Conservation (phyloP, 495 filamentous ascomycete species). For the Choiromyces venosus region DNA sequence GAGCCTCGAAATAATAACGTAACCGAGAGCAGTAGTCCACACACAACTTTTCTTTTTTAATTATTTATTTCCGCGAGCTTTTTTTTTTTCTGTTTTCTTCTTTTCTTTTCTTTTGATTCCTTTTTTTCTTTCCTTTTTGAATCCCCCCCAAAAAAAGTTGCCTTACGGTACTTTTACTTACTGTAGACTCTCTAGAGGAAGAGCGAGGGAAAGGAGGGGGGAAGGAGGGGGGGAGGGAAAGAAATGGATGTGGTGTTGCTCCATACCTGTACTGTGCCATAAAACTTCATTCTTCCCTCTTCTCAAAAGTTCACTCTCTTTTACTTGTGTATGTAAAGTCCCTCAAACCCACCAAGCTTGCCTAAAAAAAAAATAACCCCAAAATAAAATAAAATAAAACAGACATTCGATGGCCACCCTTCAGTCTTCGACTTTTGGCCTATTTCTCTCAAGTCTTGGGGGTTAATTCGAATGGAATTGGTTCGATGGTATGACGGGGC, state of each 20-base stretch:
- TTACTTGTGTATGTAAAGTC: slow-evolving; percentile 24
- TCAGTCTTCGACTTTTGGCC: slow-evolving; percentile 7
- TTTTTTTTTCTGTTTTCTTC: slow-evolving; percentile 25
- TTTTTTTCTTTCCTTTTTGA: slow-evolving; percentile 20
- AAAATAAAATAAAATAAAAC: neutral
- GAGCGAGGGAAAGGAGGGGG: neutral
- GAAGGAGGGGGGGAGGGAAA: neutral
- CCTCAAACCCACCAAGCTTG: slow-evolving; percentile 25
- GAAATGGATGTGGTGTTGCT: neutral
- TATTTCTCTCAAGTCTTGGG: slow-evolving; percentile 26
- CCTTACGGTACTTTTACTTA: neutral
- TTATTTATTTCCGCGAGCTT: slow-evolving; percentile 19
- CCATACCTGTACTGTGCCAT: neutral
- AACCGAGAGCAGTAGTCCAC: slow-evolving; percentile 25
- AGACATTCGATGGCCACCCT: slow-evolving; percentile 10
- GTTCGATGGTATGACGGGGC: slow-evolving; percentile 36
- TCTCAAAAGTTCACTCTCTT: slow-evolving; percentile 26
- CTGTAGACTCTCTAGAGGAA: neutral
- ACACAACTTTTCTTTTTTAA: neutral
- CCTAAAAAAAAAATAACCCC: slow-evolving; percentile 16
- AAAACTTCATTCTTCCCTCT: slow-evolving; percentile 20
- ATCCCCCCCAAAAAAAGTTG: neutral
- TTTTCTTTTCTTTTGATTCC: slow-evolving; percentile 13
- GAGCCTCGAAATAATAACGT: slow-evolving; percentile 38
- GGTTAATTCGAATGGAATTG: slow-evolving; percentile 19